Evolutionary conservation across 768 basidiomycete genomes (phyloP).

Genomic region (Atractiella rhizophila): DNA sequence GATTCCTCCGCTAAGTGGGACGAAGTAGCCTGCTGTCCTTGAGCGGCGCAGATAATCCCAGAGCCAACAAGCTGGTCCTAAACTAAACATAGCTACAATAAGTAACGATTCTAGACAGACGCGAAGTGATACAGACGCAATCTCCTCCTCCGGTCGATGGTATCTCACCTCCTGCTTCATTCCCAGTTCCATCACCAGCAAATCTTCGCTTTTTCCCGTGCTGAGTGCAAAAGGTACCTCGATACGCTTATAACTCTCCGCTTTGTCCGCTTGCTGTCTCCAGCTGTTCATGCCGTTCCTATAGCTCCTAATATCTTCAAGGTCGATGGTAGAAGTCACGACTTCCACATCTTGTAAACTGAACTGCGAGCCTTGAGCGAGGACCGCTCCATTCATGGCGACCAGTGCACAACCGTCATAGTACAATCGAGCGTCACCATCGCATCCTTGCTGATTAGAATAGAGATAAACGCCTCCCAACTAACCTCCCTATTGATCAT

Average conservation of each 20-base stretch:
- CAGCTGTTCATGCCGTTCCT: slow-evolving; percentile 48
- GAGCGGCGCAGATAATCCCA: slow-evolving; percentile 97
- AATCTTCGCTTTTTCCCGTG: slow-evolving; percentile 38
- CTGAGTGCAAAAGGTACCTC: slow-evolving; percentile 58
- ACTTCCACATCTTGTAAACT: slow-evolving; percentile 90
- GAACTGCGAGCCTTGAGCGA: slow-evolving; percentile 93
- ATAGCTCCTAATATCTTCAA: slow-evolving; percentile 86
- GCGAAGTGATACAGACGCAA: slow-evolving; percentile 41
- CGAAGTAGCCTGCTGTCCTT: slow-evolving; percentile 74
- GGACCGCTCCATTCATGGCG: slow-evolving; percentile 67
- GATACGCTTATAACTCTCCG: slow-evolving; percentile 53
- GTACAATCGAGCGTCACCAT: slow-evolving; percentile 89
- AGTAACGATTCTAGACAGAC: not conserved
- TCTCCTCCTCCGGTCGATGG: slow-evolving; percentile 82
- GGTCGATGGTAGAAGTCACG: slow-evolving; percentile 77
- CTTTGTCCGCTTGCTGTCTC: slow-evolving; percentile 60
- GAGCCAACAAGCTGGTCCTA: slow-evolving; percentile 98
- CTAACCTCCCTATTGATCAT: slow-evolving; percentile 24
- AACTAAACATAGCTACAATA: slow-evolving; percentile 27
- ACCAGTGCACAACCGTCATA: slow-evolving; percentile 96
- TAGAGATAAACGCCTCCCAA: slow-evolving; percentile 91
- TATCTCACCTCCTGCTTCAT: slow-evolving; percentile 38
- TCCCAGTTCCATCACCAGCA: slow-evolving; percentile 29
- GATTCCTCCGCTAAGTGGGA: slow-evolving; percentile 85
- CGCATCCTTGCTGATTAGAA: slow-evolving; percentile 96